Conservation (phyloP, 208 protist species). For the Naegleria fowleri region DNA sequence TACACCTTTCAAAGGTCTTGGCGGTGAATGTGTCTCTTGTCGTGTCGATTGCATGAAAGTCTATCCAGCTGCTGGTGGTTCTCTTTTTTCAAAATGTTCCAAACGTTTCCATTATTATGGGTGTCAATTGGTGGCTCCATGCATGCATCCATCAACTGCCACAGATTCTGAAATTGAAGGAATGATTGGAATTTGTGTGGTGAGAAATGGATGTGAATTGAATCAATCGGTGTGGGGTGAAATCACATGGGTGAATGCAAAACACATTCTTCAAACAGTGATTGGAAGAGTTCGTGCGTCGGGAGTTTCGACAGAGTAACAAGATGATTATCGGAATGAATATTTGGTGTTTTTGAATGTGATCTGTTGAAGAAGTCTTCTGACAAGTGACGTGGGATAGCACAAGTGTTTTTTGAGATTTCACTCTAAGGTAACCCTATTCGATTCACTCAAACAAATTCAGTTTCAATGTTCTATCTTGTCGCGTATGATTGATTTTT, state of each 20-base stretch:
- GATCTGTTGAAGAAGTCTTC: no score
- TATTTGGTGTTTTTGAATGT: neutral
- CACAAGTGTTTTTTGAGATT: no score
- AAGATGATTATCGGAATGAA: no score
- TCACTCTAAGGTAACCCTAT: no score
- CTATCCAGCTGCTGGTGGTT: neutral
- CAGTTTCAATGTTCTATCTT: no score
- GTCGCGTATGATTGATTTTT: no score
- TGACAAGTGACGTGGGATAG: no score
- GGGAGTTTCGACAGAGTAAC: neutral
- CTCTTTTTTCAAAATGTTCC: neutral
- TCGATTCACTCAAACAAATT: no score
- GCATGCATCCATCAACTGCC: neutral
- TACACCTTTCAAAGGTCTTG: neutral
- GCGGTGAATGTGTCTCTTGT: neutral
- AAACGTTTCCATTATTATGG: neutral
- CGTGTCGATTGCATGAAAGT: neutral
- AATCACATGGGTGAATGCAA: neutral
- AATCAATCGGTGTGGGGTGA: neutral
- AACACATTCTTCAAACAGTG: neutral
- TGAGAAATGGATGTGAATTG: neutral
- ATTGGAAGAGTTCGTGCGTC: neutral
- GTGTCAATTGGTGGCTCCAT: neutral
- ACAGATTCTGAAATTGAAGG: neutral
- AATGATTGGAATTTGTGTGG: neutral